phyloP scores from a whole-genome alignment of 2,329 filamentous ascomycete genomes.

The Hypoxylon sp. region DNA sequence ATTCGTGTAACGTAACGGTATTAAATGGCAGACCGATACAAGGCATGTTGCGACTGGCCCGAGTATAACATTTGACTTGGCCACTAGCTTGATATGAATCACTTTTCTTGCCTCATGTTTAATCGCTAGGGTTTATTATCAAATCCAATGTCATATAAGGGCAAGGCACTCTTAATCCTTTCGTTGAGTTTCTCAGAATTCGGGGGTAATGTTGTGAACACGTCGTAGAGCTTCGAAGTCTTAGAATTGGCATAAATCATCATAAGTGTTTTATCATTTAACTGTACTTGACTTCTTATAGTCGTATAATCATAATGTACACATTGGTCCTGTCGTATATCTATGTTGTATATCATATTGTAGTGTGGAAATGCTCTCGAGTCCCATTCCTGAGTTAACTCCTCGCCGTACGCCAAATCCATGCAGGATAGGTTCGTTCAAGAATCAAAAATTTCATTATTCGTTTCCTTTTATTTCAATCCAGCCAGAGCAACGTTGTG shows the following conservation, averaged over 20 bases:
- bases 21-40: neutral
- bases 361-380: conserved; percentile 35
- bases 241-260: conserved; percentile 40
- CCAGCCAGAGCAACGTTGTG: conserved; percentile 53
- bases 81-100: neutral
- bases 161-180: neutral
- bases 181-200: neutral
- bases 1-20: conserved; percentile 10
- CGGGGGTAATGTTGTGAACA: neutral
- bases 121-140: neutral
- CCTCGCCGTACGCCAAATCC: conserved; percentile 51
- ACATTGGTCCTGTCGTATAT: conserved; percentile 39
- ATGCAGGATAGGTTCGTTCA: conserved; percentile 43
- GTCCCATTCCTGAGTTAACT: conserved; percentile 39
- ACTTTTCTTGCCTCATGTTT: neutral
- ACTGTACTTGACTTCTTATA: conserved; percentile 35
- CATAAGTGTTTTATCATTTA: conserved; percentile 40
- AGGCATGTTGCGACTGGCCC: neutral
- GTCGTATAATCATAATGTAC: conserved; percentile 46
- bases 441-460: conserved; percentile 35
- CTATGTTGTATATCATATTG: conserved; percentile 34
- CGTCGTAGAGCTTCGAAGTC: conserved; percentile 2
- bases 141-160: neutral
- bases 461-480: conserved; percentile 45
- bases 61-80: neutral